Evolutionary conservation across 345 rosid species (phyloP).

Genomic region (Lumnitzera racemosa): DNA sequence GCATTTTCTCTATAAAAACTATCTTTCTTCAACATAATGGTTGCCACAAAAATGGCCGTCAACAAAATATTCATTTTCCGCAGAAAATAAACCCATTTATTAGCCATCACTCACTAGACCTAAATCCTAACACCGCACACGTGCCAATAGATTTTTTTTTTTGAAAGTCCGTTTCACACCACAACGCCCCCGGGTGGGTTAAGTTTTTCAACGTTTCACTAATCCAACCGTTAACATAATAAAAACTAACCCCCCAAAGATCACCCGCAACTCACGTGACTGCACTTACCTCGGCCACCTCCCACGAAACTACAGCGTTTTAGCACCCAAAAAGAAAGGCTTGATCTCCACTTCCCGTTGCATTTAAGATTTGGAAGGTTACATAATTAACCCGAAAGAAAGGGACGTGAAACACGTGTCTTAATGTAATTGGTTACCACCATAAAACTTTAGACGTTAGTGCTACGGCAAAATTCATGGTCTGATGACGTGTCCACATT

Average conservation of each 20-base stretch:
- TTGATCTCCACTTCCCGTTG: conserved; percentile 19
- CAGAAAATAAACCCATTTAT: too few relatives aligned
- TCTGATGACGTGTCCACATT: conserved; percentile 20
- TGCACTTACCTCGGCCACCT: neutral
- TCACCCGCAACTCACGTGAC: conserved; percentile 12
- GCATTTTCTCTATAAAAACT: too few relatives aligned
- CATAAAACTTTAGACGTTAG: conserved; percentile 26
- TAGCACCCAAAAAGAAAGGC: neutral
- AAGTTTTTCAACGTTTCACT: too few relatives aligned
- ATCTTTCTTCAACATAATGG: too few relatives aligned
- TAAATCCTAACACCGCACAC: too few relatives aligned
- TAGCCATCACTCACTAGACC: too few relatives aligned
- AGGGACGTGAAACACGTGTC: conserved; percentile 28
- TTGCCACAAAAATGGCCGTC: too few relatives aligned
- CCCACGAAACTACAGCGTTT: conserved; percentile 20
- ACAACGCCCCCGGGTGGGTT: too few relatives aligned
- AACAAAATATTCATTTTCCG: too few relatives aligned
- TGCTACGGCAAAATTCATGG: conserved; percentile 47
- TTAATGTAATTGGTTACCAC: neutral
- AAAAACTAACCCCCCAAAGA: neutral
- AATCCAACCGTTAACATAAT: neutral
- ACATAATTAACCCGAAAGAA: conserved; percentile 2
- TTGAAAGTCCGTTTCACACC: too few relatives aligned
- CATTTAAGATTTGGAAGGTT: conserved; percentile 13
- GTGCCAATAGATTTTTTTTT: too few relatives aligned